Percentiles rank a stretch among this genome's conserved stretches.
Conservation (phyloP, 1,139 yeast species). For the Saccharomyces pastorianus region DNA sequence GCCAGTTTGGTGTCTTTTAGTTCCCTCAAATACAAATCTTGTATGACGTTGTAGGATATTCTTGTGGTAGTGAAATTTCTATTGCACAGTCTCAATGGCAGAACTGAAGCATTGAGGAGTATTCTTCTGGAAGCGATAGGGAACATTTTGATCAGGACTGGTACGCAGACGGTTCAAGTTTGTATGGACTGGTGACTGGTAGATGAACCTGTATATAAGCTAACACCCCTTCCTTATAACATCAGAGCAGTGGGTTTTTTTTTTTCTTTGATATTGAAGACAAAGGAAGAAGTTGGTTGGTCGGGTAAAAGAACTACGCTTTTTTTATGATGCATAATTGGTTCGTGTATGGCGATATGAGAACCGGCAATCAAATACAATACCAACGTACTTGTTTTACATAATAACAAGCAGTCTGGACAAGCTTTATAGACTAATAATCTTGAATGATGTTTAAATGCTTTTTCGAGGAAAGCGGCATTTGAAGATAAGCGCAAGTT, state of each 20-base stretch:
- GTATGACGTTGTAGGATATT: slow-evolving; percentile 44
- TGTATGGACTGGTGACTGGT: too few species aligned
- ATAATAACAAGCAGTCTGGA: background rate
- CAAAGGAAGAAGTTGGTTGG: background rate
- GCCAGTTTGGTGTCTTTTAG: slow-evolving; percentile 83
- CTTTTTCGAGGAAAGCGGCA: background rate
- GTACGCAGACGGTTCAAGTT: background rate
- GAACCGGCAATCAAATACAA: background rate
- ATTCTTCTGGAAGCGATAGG: background rate
- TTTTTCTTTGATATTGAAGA: background rate
- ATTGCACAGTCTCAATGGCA: background rate
- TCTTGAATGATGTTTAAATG: background rate
- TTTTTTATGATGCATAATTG: background rate
- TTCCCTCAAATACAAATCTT: slow-evolving; percentile 82
- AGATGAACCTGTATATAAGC: too few species aligned
- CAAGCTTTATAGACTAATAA: background rate
- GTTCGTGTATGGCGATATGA: background rate
- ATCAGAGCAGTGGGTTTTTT: background rate
- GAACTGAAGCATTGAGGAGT: background rate
- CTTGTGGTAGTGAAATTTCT: slow-evolving; percentile 5
- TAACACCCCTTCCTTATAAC: background rate
- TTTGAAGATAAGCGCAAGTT: too few species aligned
- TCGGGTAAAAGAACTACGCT: background rate
- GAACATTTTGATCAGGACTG: background rate
- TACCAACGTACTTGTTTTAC: background rate